Conservation (phyloP, 441 rosid species). For the Jatropha podagrica region DNA sequence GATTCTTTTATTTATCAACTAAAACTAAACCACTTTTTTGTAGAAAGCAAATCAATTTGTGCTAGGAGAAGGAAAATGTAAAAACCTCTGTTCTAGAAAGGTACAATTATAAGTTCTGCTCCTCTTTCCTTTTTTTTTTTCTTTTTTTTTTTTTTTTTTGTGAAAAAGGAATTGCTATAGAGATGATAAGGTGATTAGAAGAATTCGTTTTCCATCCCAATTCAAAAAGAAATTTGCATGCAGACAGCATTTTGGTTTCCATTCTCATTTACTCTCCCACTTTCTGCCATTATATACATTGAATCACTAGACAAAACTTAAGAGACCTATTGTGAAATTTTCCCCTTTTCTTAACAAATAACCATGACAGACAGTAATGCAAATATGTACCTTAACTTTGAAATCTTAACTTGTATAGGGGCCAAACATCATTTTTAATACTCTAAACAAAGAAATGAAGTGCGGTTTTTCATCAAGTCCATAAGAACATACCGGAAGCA, state of each 20-base stretch:
- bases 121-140: no score
- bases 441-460: background rate
- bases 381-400: background rate
- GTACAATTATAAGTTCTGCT: no score
- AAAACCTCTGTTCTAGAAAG: no score
- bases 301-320: background rate
- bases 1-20: no score
- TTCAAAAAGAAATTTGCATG: no score
- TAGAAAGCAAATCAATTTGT: no score
- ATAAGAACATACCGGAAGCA: conserved; percentile 58
- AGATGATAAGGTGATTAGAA: no score
- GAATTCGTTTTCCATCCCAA: no score
- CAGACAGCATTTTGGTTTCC: background rate
- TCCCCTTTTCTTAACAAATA: background rate
- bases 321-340: background rate
- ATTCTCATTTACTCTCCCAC: background rate
- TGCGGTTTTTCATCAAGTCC: background rate
- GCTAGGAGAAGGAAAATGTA: no score
- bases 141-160: no score
- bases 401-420: background rate
- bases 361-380: background rate
- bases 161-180: no score
- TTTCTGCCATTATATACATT: background rate
- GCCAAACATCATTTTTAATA: background rate
- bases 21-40: no score